These are phyloP conservation scores for Eimeria praecox DNA, from an alignment of 169 alveolate species.

Conservation along the genomic window DNA sequence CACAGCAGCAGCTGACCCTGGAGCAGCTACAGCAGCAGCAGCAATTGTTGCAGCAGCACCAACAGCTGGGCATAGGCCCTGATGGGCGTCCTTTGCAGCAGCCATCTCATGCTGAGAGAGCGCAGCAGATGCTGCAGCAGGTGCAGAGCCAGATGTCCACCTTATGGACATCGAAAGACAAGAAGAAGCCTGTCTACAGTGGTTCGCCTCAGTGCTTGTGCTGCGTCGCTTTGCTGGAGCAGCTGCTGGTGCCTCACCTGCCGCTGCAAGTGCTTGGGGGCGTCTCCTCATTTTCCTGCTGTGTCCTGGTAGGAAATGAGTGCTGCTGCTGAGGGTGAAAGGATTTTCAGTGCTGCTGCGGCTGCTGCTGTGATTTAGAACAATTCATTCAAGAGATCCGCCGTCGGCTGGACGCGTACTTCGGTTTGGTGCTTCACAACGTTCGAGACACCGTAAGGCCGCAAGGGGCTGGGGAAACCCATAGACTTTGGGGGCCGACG, in stretches of 20 bases:
- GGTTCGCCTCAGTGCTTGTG: slow-evolving; percentile 6
- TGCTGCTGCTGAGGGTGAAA: slow-evolving; percentile 12
- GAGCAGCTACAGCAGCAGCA: slow-evolving; percentile 78
- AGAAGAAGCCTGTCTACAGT: slow-evolving; percentile 66
- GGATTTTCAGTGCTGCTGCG: neutral
- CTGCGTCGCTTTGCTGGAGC: neutral
- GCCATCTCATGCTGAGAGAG: slow-evolving; percentile 78
- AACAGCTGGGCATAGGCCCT: slow-evolving; percentile 59
- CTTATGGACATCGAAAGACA: slow-evolving; percentile 23
- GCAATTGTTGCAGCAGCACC: slow-evolving; percentile 76
- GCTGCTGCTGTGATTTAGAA: slow-evolving; percentile 70
- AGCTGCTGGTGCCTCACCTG: slow-evolving; percentile 4
- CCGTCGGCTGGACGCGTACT: slow-evolving; percentile 97
- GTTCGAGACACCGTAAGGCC: slow-evolving; percentile 95
- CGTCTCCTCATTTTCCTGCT: neutral
- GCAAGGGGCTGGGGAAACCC: neutral
- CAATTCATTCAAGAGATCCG: slow-evolving; percentile 95
- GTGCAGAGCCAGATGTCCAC: slow-evolving; percentile 41
- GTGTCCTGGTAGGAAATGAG: neutral
- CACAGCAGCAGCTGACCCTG: slow-evolving; percentile 77
- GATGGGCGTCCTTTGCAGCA: slow-evolving; percentile 75
- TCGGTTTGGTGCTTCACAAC: slow-evolving; percentile 96
- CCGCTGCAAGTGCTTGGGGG: neutral
- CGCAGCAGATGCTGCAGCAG: slow-evolving; percentile 81
- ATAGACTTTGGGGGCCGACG: neutral